phyloP scores from a whole-genome alignment of 1,139 yeast species.

The Hemisphaericaspora xylanilytica region DNA sequence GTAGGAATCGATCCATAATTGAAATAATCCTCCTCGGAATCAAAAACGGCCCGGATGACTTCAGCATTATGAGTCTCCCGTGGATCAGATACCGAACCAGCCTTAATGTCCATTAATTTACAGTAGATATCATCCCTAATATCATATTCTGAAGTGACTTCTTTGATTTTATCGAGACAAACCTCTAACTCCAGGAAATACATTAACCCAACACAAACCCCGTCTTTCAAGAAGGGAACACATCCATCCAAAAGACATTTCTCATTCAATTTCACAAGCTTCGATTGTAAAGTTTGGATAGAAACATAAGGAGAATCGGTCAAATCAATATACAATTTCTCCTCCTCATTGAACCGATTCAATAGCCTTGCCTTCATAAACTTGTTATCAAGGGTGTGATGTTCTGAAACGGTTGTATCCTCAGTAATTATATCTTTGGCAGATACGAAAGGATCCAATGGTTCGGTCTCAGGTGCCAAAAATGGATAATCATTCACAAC shows the following conservation, averaged over 20 bases:
- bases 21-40: slow-evolving; percentile 24
- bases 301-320: slow-evolving; percentile 37
- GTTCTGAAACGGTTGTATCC: slow-evolving; percentile 2
- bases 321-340: slow-evolving; percentile 37
- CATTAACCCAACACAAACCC: slow-evolving; percentile 46
- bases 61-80: slow-evolving; percentile 13
- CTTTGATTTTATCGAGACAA: slow-evolving; percentile 46
- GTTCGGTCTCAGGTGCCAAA: slow-evolving; percentile 41
- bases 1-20: slow-evolving; percentile 24
- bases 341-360: slow-evolving; percentile 9
- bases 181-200: slow-evolving; percentile 55
- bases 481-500: slow-evolving; percentile 56
- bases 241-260: slow-evolving; percentile 54
- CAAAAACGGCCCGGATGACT: slow-evolving; percentile 12
- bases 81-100: slow-evolving; percentile 10
- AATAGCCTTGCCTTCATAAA: slow-evolving; percentile 1
- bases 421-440: slow-evolving; percentile 42
- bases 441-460: slow-evolving; percentile 32
- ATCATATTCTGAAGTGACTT: slow-evolving; percentile 26
- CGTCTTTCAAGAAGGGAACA: slow-evolving; percentile 42
- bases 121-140: slow-evolving; percentile 35
- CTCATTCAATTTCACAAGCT: slow-evolving; percentile 36
- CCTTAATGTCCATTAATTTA: slow-evolving; percentile 18
- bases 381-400: not conserved
- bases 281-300: slow-evolving; percentile 29